A percentile compares a stretch with the other conserved stretches of the same genome.
Conservation (phyloP, 306 rosid genomes). For the Vigna reflexopilosa region DNA sequence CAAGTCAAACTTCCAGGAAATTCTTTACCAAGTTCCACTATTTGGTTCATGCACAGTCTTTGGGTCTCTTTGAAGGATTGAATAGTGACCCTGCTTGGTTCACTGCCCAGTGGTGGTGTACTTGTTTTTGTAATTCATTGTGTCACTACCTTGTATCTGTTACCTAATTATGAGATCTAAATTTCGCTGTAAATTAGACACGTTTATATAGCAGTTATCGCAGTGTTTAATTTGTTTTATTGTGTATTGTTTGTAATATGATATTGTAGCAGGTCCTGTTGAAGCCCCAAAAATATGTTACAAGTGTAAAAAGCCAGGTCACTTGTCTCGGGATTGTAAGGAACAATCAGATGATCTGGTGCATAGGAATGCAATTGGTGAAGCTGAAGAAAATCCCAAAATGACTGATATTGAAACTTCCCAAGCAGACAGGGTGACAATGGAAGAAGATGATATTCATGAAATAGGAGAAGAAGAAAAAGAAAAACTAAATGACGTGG, state of each 20-base stretch:
- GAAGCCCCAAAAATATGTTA: conserved; percentile 90
- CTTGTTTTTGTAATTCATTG: conserved; percentile 2
- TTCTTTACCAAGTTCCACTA: conserved; percentile 9
- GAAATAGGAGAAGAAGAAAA: conserved; percentile 98
- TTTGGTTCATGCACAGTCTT: conserved; percentile 16
- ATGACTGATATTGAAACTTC: conserved; percentile 48
- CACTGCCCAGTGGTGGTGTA: not conserved
- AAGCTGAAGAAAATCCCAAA: conserved; percentile 53
- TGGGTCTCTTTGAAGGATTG: conserved; percentile 1
- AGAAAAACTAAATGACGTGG: conserved; percentile 85
- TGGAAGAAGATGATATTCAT: conserved; percentile 95
- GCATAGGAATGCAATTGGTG: conserved; percentile 54
- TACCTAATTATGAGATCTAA: conserved; percentile 23
- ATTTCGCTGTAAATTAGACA: not conserved
- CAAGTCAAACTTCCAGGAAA: not conserved
- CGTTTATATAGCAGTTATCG: conserved; percentile 24
- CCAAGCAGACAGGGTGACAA: conserved; percentile 69
- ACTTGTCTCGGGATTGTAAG: conserved; percentile 86
- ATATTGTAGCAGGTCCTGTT: conserved; percentile 55
- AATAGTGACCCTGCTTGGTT: conserved; percentile 30
- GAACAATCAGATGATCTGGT: conserved; percentile 60
- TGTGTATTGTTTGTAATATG: conserved; percentile 14
- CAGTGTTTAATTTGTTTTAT: conserved; percentile 1
- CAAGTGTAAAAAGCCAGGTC: conserved; percentile 93
- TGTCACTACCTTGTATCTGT: no score